Evolutionary conservation across 805 yeast species (phyloP), one percentile per base, ranked within the genome.

Genomic region (Ogataea kodamae): DNA sequence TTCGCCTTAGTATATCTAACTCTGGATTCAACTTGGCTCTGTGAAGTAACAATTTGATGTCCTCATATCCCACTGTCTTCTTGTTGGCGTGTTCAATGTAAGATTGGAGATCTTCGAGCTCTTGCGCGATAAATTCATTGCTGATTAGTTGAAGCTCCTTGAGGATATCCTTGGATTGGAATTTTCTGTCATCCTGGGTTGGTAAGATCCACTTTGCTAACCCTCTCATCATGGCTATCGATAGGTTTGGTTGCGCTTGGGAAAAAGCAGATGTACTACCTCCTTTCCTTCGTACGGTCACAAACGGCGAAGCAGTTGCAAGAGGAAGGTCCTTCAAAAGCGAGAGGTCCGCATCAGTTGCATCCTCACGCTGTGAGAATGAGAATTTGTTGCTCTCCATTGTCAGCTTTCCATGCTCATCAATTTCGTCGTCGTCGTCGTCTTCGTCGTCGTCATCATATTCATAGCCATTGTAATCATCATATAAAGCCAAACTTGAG

Each of bases 41-140:
- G 30, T 56, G 56, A 39, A 65, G 44, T 18, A 57, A 44, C 16
- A 67, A 45, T 19, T 58, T 40, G 5, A 61, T 59, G 42, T 67
- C 70, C 18, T 52, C 55, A 13, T 51, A 50, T 21, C 47, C 51
- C 9, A 65, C 54, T 5, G 43, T 44, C 15, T 54, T 46, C 9
- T 61, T 43, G 12, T 53, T 48, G 4, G 49, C 51, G 40, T 62
- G 67, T 10, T 38, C 45, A 2, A 66, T 63, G 40, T 57, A 61
- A 3, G 59, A 54, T 13, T 50, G 42, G 28, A 67, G 46, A 38
- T 66, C 69, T 0, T 31, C 37, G 42, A 61, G 36, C 35, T 66
- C 59, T 14, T 59, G 61, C 15, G 45, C 40, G 24, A 67, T 48
- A 28, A 68, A 68, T 25, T 55, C 59, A 14, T 52, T 49, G 2